phyloP scores from a whole-genome alignment of 1,284 basidiomycete species.

The Ustilago esculenta region DNA sequence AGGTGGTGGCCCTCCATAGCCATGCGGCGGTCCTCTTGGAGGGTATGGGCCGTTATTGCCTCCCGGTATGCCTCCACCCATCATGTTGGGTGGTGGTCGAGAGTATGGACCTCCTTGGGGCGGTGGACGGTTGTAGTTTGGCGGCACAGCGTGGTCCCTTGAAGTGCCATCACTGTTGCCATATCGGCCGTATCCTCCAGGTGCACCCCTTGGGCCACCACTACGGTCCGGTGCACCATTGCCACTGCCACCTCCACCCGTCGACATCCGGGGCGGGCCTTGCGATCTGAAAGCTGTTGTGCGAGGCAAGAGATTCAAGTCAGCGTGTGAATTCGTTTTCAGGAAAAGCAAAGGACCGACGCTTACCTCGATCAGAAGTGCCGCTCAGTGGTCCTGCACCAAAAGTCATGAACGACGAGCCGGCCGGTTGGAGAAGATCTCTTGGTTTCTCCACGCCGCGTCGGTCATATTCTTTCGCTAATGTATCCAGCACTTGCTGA shows the following conservation, averaged over 20 bases:
- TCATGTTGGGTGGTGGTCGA: conserved; percentile 41
- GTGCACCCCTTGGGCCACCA: conserved; percentile 7
- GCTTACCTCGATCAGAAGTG: conserved; percentile 38
- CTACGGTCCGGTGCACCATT: conserved; percentile 8
- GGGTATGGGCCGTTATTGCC: conserved; percentile 23
- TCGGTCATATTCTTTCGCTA: conserved; percentile 85
- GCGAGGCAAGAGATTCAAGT: background rate
- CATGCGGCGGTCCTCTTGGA: conserved; percentile 35
- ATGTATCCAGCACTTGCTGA: conserved; percentile 94
- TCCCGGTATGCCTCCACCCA: conserved; percentile 11
- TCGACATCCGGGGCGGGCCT: conserved; percentile 24
- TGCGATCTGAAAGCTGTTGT: conserved; percentile 32
- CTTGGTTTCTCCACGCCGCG: conserved; percentile 50
- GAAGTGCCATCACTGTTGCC: conserved; percentile 15
- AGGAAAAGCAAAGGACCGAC: background rate
- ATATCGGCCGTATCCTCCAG: conserved; percentile 25
- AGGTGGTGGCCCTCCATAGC: conserved; percentile 33
- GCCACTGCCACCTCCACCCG: conserved; percentile 19
- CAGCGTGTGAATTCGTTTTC: background rate
- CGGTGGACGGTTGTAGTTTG: conserved; percentile 36
- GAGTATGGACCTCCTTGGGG: conserved; percentile 30
- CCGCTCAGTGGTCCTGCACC: conserved; percentile 49
- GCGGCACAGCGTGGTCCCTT: conserved; percentile 21
- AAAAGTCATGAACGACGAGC: conserved; percentile 50
- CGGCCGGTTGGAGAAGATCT: conserved; percentile 44